Percentiles rank a stretch among this genome's conserved stretches.
Evolutionary conservation across 352 stramenopile species (phyloP).

Genomic region (Pythium pyrilobum): DNA sequence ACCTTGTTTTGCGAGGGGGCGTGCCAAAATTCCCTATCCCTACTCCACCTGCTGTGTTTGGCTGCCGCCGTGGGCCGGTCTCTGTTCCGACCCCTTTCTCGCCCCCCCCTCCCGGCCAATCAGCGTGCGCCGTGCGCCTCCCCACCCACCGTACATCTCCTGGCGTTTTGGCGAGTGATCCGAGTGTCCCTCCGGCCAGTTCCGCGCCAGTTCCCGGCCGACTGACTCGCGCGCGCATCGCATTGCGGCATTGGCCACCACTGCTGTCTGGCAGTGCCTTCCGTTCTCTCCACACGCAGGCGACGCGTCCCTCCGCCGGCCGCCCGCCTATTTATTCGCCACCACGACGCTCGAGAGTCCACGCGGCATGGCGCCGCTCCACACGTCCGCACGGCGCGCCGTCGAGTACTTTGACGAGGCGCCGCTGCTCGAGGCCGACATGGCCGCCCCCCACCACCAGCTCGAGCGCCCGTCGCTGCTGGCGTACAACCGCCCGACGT

Average conservation of each 20-base stretch:
- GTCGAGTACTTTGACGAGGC: constrained; percentile 17
- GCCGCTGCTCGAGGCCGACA: constrained; percentile 11
- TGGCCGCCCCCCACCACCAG: background rate
- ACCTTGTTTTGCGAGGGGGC: too few species aligned
- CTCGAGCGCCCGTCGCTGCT: constrained; percentile 6
- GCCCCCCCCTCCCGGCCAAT: background rate
- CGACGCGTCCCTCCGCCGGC: too few species aligned
- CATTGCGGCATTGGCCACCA: too few species aligned
- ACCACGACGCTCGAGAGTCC: constrained; percentile 10
- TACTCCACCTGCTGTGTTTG: background rate
- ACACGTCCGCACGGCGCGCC: constrained; percentile 13
- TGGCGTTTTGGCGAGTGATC: too few species aligned
- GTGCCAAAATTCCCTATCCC: background rate
- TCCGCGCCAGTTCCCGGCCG: background rate
- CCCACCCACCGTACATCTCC: background rate
- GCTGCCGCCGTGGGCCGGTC: background rate
- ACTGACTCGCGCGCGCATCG: background rate
- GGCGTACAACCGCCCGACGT: constrained; percentile 11
- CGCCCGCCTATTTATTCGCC: too few species aligned
- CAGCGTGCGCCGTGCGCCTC: background rate
- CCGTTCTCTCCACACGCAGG: too few species aligned
- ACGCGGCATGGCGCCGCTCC: constrained; percentile 8
- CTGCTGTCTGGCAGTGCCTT: too few species aligned
- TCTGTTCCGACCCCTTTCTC: background rate
- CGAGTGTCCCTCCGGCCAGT: background rate